phyloP scores from a whole-genome alignment of 129 eudicot species.

The Cynara cardunculus region DNA sequence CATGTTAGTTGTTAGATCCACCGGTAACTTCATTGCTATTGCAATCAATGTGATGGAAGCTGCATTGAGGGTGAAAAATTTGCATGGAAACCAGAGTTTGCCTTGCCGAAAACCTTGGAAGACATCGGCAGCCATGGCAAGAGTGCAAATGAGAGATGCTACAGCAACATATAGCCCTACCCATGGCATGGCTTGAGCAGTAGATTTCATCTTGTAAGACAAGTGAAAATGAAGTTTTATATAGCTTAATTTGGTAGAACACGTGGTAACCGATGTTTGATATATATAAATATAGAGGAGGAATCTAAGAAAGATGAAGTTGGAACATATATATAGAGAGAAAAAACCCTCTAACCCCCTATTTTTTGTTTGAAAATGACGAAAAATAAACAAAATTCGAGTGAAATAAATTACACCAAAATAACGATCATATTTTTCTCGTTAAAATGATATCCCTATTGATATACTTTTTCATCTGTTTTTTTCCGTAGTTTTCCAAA shows the following conservation, averaged over 20 bases:
- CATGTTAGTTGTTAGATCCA: background rate
- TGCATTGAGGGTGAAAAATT: constrained; percentile 2
- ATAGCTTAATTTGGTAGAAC: constrained; percentile 18
- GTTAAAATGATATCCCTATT: too few species aligned
- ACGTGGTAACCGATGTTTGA: background rate
- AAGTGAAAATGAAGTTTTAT: background rate
- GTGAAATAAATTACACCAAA: too few species aligned
- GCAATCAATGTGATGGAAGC: background rate
- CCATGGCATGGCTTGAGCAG: constrained; percentile 5
- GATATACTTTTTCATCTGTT: too few species aligned
- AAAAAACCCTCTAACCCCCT: too few species aligned
- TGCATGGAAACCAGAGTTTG: background rate
- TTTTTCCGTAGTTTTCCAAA: too few species aligned
- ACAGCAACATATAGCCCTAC: constrained; percentile 16
- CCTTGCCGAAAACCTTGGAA: constrained; percentile 3
- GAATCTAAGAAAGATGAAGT: too few species aligned
- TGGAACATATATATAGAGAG: too few species aligned
- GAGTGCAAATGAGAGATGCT: constrained; percentile 16
- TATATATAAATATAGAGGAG: background rate
- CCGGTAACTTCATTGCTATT: background rate
- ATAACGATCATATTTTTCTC: too few species aligned
- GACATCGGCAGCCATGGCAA: constrained; percentile 12
- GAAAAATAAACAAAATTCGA: too few species aligned
- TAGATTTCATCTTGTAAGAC: background rate
- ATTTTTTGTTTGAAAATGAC: too few species aligned